phyloP scores from a whole-genome alignment of 2,329 filamentous ascomycete genomes.

The Didymella pomorum region DNA sequence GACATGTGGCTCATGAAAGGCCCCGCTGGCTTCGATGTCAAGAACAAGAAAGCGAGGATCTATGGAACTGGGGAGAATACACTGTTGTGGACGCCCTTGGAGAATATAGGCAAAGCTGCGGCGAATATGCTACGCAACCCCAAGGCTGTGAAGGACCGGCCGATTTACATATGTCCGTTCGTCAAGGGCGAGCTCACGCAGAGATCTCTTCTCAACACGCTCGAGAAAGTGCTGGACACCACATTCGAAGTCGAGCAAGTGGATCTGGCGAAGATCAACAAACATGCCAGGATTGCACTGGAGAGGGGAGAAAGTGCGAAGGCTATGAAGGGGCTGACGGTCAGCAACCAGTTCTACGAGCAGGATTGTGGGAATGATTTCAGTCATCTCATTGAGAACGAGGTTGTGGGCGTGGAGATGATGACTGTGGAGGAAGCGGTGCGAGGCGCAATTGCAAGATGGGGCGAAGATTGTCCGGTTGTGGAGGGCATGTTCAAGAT shows the following conservation, averaged over 20 bases:
- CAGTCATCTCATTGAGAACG: conserved; percentile 40
- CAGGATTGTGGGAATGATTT: conserved; percentile 38
- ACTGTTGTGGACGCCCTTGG: conserved; percentile 45
- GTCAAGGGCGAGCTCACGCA: conserved; percentile 34
- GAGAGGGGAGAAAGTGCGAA: conserved; percentile 36
- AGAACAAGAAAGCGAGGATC: conserved; percentile 41
- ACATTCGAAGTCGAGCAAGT: conserved; percentile 38
- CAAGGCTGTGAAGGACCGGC: conserved; percentile 31
- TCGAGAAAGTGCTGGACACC: conserved; percentile 33
- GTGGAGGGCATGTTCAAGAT: conserved; percentile 43
- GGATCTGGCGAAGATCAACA: conserved; percentile 41
- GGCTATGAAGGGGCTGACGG: conserved; percentile 42
- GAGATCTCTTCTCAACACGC: conserved; percentile 31
- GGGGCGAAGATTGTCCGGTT: conserved; percentile 32
- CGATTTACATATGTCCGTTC: conserved; percentile 43
- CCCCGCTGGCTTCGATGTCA: conserved; percentile 46
- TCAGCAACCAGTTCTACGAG: conserved; percentile 48
- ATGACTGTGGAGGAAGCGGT: conserved; percentile 42
- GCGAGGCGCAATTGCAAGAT: conserved; percentile 32
- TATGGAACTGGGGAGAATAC: conserved; percentile 45
- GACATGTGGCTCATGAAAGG: conserved; percentile 53
- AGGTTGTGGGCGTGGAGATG: conserved; percentile 37
- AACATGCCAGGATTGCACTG: conserved; percentile 37
- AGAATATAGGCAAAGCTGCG: conserved; percentile 35
- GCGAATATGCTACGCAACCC: conserved; percentile 44